Conservation (phyloP, 73 alveolate species). For the Paramecium caudatum region DNA sequence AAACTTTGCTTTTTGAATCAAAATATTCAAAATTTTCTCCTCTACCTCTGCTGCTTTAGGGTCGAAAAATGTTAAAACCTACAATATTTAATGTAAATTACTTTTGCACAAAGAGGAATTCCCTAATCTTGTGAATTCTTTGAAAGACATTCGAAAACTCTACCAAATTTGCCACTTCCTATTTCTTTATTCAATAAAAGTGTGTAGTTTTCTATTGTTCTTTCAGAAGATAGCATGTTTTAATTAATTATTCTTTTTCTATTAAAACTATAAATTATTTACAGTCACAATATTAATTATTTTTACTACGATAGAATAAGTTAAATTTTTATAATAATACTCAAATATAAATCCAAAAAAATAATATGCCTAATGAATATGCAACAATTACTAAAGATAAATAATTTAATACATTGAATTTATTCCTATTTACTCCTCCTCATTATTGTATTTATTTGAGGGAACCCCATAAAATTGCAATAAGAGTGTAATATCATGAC, state of each 20-base stretch:
- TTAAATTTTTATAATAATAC: too few relatives aligned
- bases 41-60: neutral
- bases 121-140: neutral
- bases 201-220: neutral
- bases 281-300: too few relatives aligned
- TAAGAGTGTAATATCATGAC: neutral
- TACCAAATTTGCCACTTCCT: neutral
- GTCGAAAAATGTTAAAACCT: neutral
- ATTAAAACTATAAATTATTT: too few relatives aligned
- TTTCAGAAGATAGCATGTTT: too few relatives aligned
- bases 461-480: constrained; percentile 20
- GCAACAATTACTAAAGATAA: too few relatives aligned
- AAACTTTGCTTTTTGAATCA: neutral
- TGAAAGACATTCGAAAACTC: neutral
- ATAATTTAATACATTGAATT: too few relatives aligned
- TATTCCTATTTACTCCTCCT: too few relatives aligned
- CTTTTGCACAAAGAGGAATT: neutral
- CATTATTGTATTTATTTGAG: too few relatives aligned
- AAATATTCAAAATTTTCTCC: neutral
- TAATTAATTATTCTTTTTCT: too few relatives aligned
- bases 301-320: too few relatives aligned
- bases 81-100: neutral
- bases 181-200: neutral
- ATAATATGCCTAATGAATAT: too few relatives aligned
- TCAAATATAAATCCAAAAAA: too few relatives aligned